phyloP scores from a whole-genome alignment of 148 eudicot species.

The Camellia sinensis region DNA sequence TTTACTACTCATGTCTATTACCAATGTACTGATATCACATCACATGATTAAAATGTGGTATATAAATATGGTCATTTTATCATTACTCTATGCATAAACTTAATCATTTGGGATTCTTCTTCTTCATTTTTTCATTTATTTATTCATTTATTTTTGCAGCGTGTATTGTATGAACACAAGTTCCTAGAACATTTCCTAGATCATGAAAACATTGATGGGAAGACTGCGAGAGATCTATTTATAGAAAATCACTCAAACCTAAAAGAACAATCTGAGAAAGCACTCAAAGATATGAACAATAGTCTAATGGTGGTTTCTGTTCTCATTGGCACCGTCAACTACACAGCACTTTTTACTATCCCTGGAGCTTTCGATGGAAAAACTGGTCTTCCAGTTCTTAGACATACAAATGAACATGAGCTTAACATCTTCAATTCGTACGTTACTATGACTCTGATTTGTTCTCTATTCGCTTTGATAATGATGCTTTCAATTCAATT shows the following conservation, averaged over 20 bases:
- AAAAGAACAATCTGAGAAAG: background rate
- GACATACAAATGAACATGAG: too few species aligned
- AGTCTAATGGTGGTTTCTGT: constrained; percentile 1
- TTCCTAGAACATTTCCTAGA: background rate
- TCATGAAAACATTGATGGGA: background rate
- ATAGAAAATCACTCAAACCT: background rate
- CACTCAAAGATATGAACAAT: constrained; percentile 2
- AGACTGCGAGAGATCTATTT: background rate
- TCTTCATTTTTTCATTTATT: too few species aligned
- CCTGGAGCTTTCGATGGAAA: constrained; percentile 10
- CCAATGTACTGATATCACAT: too few species aligned
- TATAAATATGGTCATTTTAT: too few species aligned
- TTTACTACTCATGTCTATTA: too few species aligned
- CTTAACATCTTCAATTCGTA: background rate
- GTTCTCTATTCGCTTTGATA: background rate
- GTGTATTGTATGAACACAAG: background rate
- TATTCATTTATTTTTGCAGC: background rate
- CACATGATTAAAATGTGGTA: too few species aligned
- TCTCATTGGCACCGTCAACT: constrained; percentile 11
- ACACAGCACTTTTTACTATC: constrained; percentile 6
- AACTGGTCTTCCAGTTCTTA: background rate
- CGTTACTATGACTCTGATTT: background rate
- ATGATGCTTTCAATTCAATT: constrained; percentile 2
- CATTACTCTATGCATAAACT: too few species aligned
- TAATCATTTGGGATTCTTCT: too few species aligned